These are phyloP conservation scores for Taphrina wiesneri DNA, from an alignment of 1,139 yeast genomes.

Conservation along the genomic window DNA sequence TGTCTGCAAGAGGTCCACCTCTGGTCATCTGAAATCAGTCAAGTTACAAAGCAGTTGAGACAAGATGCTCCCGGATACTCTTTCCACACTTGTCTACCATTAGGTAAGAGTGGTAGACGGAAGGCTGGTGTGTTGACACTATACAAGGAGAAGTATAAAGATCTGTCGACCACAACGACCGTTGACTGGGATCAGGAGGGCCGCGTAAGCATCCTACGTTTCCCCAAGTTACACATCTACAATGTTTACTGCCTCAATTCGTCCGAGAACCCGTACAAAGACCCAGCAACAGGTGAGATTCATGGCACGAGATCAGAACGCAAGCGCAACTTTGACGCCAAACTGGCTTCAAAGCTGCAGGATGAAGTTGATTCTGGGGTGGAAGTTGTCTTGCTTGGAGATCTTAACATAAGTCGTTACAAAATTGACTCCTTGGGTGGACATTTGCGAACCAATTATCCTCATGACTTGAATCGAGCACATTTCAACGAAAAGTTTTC, in stretches of 20 bases:
- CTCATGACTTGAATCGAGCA: slow-evolving; percentile 19
- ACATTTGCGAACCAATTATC: slow-evolving; percentile 1
- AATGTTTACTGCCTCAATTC: slow-evolving; percentile 28
- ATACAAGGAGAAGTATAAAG: background rate
- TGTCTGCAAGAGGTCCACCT: slow-evolving; percentile 27
- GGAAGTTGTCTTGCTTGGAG: slow-evolving; percentile 7
- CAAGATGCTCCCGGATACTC: slow-evolving; percentile 18
- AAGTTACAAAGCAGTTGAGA: background rate
- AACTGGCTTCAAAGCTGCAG: background rate
- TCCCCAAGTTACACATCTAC: slow-evolving; percentile 2
- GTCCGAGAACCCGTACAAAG: slow-evolving; percentile 19
- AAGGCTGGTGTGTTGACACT: slow-evolving; percentile 26
- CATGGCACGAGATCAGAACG: slow-evolving; percentile 21
- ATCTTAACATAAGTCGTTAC: slow-evolving; percentile 27
- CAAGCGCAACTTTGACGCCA: slow-evolving; percentile 11
- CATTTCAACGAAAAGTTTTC: slow-evolving; percentile 22
- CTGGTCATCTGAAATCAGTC: background rate
- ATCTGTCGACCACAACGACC: background rate
- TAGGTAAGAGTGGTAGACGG: background rate
- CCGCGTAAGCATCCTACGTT: slow-evolving; percentile 12
- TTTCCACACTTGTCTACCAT: slow-evolving; percentile 10
- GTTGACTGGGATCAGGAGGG: slow-evolving; percentile 32
- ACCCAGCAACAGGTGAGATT: slow-evolving; percentile 3
- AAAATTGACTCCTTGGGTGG: slow-evolving; percentile 18
- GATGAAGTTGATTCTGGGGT: background rate